Conservation (phyloP, 192 early-diverging fungal genomes). For the Dissophora globulifera region DNA sequence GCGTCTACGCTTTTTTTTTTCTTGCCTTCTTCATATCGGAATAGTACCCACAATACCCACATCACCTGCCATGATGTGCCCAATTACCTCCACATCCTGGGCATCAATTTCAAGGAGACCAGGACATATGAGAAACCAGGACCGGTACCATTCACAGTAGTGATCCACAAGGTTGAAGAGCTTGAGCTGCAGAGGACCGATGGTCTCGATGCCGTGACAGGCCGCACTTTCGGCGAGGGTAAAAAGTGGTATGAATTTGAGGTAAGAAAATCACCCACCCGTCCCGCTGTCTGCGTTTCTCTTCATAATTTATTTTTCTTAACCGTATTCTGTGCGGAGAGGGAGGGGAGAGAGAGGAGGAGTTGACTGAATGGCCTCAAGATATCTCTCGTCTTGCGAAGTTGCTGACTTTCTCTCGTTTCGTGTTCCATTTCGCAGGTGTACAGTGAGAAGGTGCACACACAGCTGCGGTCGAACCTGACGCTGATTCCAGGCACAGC, state of each 20-base stretch:
- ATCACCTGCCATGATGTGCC: conserved; percentile 34
- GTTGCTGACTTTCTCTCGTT: no score
- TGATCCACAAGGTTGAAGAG: conserved; percentile 31
- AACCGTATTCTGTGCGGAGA: no score
- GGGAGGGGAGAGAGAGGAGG: no score
- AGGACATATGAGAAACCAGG: conserved; percentile 19
- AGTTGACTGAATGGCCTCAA: no score
- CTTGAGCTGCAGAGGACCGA: conserved; percentile 15
- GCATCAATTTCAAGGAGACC: conserved; percentile 25
- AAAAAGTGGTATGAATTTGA: conserved; percentile 44
- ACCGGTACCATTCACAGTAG: conserved; percentile 1
- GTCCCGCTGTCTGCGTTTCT: no score
- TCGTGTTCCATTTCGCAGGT: conserved; percentile 11
- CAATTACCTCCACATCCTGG: conserved; percentile 12
- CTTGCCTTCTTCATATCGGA: not conserved
- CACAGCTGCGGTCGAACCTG: conserved; percentile 12
- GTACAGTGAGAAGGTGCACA: conserved; percentile 7
- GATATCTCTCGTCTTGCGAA: no score
- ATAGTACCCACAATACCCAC: conserved; percentile 35
- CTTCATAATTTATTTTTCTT: no score
- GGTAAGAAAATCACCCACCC: no score
- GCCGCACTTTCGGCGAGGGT: conserved; percentile 1
- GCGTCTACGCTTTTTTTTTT: no score
- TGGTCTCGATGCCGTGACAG: conserved; percentile 23
- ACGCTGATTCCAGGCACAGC: conserved; percentile 25